phyloP scores from a whole-genome alignment of 1,139 yeast genomes.

The Lodderomyces parapsilosis region DNA sequence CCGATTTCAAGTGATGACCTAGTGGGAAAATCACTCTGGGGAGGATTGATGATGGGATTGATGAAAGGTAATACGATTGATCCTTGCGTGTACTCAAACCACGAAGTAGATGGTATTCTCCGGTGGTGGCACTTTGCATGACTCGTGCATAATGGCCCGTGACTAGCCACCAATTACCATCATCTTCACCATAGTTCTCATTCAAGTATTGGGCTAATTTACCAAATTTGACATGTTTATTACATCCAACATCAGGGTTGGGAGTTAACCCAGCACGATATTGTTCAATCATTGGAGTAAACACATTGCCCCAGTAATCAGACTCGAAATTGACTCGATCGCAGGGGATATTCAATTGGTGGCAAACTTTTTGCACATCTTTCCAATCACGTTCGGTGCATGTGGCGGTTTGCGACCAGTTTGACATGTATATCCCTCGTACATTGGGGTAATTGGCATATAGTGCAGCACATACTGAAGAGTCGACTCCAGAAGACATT shows the following conservation, averaged over 20 bases:
- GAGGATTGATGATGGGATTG: conserved; percentile 51
- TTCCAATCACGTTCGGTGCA: conserved; percentile 91
- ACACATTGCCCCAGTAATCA: conserved; percentile 91
- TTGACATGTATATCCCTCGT: conserved; percentile 86
- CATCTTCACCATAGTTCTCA: conserved; percentile 26
- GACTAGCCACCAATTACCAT: conserved; percentile 71
- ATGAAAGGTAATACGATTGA: conserved; percentile 87
- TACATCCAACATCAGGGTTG: conserved; percentile 92
- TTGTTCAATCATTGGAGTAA: conserved; percentile 81
- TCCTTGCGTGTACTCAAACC: conserved; percentile 68
- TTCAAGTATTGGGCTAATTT: conserved; percentile 57
- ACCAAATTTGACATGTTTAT: conserved; percentile 84
- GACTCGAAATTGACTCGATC: conserved; percentile 80
- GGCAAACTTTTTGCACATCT: conserved; percentile 69
- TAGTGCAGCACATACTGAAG: conserved; percentile 83
- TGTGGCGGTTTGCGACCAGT: conserved; percentile 72
- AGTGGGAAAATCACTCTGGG: conserved; percentile 68
- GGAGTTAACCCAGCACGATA: conserved; percentile 82
- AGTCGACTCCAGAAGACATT: conserved; percentile 97
- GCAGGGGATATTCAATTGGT: conserved; percentile 61
- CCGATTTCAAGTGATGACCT: conserved; percentile 72
- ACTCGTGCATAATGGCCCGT: conserved; percentile 91
- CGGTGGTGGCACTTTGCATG: conserved; percentile 29
- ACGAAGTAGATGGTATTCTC: conserved; percentile 51
- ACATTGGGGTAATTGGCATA: conserved; percentile 57